These are phyloP conservation scores for Biscogniauxia mediterranea DNA, from an alignment of 2,329 filamentous ascomycete genomes.

Conservation along the genomic window DNA sequence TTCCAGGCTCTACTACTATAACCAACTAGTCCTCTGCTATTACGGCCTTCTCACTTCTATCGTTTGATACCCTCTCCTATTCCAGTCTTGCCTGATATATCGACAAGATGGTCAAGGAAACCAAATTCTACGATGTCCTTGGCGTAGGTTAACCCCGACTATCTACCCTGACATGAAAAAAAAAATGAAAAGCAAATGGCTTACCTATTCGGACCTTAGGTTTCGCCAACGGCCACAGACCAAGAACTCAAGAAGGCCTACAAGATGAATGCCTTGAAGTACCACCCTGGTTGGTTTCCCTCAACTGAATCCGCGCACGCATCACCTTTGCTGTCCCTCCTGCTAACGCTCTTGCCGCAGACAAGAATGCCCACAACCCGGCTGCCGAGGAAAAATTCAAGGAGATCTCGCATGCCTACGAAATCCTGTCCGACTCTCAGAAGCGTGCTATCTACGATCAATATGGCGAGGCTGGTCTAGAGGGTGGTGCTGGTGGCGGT, in stretches of 20 bases:
- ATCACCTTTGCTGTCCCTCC: constrained; percentile 4
- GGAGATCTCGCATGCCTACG: constrained; percentile 92
- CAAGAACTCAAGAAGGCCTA: constrained; percentile 88
- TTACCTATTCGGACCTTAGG: constrained; percentile 47
- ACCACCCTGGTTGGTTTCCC: constrained; percentile 68
- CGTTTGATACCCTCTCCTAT: not conserved
- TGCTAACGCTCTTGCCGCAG: constrained; percentile 43
- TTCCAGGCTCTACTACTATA: not conserved
- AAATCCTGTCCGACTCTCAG: constrained; percentile 86
- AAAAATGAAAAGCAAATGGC: constrained; percentile 6
- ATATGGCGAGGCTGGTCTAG: constrained; percentile 94
- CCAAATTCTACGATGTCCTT: constrained; percentile 74
- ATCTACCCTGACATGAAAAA: constrained; percentile 4
- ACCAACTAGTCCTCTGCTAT: not conserved
- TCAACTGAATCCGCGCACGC: not conserved
- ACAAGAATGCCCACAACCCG: constrained; percentile 95
- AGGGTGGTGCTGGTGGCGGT: constrained; percentile 75
- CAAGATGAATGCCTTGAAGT: constrained; percentile 79
- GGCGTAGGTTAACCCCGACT: constrained; percentile 55
- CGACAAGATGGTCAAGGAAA: constrained; percentile 72
- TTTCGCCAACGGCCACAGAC: constrained; percentile 76
- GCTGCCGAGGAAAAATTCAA: constrained; percentile 98
- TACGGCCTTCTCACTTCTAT: not conserved
- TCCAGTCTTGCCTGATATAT: constrained; percentile 8
- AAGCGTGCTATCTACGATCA: constrained; percentile 94